Conservation (phyloP, 2,329 filamentous ascomycete genomes). For the Aotearoamyces nothofagi region DNA sequence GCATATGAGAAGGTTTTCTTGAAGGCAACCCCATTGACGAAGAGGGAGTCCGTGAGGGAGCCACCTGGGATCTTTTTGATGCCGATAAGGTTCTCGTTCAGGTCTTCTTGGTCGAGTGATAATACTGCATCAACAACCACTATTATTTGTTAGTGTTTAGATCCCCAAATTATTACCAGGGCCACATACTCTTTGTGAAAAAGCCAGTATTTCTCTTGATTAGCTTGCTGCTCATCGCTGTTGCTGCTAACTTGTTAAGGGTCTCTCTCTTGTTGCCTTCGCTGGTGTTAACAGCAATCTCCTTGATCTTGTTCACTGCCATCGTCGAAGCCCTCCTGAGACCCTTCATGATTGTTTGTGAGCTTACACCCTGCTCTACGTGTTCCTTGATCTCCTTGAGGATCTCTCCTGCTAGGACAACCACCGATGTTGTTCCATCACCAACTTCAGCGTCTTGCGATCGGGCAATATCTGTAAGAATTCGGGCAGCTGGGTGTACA, state of each 20-base stretch:
- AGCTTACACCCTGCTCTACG: slow-evolving; percentile 92
- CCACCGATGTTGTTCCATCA: slow-evolving; percentile 93
- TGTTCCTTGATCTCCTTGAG: slow-evolving; percentile 93
- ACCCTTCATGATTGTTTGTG: slow-evolving; percentile 95
- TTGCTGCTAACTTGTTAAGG: slow-evolving; percentile 75
- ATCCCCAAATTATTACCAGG: slow-evolving; percentile 1
- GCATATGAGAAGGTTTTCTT: slow-evolving; percentile 99
- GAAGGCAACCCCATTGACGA: slow-evolving; percentile 96
- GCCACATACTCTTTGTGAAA: slow-evolving; percentile 82
- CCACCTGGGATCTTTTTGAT: slow-evolving; percentile 97
- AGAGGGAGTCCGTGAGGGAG: slow-evolving; percentile 87
- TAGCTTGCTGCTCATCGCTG: slow-evolving; percentile 98
- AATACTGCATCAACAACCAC: slow-evolving; percentile 97
- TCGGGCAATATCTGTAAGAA: slow-evolving; percentile 94
- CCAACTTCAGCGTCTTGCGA: slow-evolving; percentile 99
- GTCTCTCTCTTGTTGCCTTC: slow-evolving; percentile 80
- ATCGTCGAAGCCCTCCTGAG: slow-evolving; percentile 74
- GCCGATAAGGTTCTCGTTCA: slow-evolving; percentile 96
- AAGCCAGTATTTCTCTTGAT: slow-evolving; percentile 95
- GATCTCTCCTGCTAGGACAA: slow-evolving; percentile 94
- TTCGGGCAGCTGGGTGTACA: slow-evolving; percentile 89
- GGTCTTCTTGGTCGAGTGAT: slow-evolving; percentile 86
- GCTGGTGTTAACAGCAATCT: slow-evolving; percentile 78
- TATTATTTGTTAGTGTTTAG: slow-evolving; percentile 24
- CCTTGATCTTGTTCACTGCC: slow-evolving; percentile 98